Percentiles rank a stretch among this genome's conserved stretches.
These are phyloP conservation scores for Malus fusca DNA, from an alignment of 306 rosid genomes.

Conservation along the genomic window DNA sequence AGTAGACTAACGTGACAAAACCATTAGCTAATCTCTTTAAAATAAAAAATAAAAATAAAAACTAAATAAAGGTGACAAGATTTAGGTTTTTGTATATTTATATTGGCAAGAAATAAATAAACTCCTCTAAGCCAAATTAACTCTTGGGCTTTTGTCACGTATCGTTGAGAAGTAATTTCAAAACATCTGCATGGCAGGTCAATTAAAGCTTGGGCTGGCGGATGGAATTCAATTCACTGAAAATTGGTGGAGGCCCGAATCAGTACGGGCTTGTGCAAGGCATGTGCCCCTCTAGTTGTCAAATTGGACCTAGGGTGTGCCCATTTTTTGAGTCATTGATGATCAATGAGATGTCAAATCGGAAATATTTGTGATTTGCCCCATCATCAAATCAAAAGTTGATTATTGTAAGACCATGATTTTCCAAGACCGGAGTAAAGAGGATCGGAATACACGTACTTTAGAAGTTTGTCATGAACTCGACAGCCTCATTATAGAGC, in stretches of 20 bases:
- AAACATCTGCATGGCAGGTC: not conserved
- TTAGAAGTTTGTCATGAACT: no score
- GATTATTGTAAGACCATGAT: no score
- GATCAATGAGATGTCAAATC: not conserved
- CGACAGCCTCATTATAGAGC: no score
- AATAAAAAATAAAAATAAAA: no score
- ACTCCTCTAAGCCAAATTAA: not conserved
- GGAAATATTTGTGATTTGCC: not conserved
- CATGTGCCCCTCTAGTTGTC: not conserved
- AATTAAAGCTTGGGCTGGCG: not conserved
- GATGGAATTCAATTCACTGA: not conserved
- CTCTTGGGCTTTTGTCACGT: no score
- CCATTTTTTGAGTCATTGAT: not conserved
- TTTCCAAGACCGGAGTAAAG: fast-evolving
- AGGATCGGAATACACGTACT: no score
- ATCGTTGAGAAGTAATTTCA: no score
- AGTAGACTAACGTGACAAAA: no score
- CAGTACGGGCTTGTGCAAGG: not conserved
- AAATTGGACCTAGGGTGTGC: not conserved
- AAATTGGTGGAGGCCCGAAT: not conserved
- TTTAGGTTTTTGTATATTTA: no score
- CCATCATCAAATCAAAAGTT: not conserved
- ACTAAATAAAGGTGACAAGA: no score
- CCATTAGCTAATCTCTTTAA: no score
- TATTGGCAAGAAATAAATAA: not conserved